Evolutionary conservation across 495 filamentous ascomycete genomes (phyloP), one percentile per base, ranked within the genome.

Genomic region (Annulohypoxylon moriforme): DNA sequence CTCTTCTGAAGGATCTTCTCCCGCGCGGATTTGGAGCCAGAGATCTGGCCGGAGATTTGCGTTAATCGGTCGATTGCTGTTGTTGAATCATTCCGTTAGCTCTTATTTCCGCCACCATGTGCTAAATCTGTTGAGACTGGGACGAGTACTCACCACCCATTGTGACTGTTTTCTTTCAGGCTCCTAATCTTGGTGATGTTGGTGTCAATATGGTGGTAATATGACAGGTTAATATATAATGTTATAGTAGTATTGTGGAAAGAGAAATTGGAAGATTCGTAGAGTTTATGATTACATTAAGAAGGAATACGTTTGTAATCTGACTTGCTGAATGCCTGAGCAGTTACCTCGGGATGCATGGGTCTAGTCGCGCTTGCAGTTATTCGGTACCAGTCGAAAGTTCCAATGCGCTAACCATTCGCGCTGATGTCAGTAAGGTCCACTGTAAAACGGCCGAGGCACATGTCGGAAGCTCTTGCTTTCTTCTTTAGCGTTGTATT

Each of bases 1-100:
- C 78, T 80, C 79, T 85, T 85, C 79, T 85, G 76, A 10, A 85
- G 81, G 22, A 85, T 75, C 78, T 77, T 82, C 66, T 82, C 84
- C 55, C 75, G 76, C 49, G 80, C 82, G 60, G 80, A 78, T 60
- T 78, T 77, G 50, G 76, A 75, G 62, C 81, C 81, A 20, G 82
- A 75, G 72, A 85, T 76, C 78, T 85, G 83, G 80, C 75, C 77
- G 34, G 81, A 82, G 67, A 85, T 75, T 69, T 83, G 81, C 44
- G 77, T 75, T 55, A 85, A 74, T 78, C 83, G 78, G 25, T 84
- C 83, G 59, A 84, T 64, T 71, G 83, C 83, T 84, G 64, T 73
- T 57, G 46, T 60, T 38, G 40, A 3, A 11, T 18, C 31, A 3
- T 49, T n/a, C n/a, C n/a, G 68, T 72, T n/a, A 75, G 70, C 59